Evolutionary conservation across 2,329 filamentous ascomycete species (phyloP).

Genomic region (Penicillium brasilianum): DNA sequence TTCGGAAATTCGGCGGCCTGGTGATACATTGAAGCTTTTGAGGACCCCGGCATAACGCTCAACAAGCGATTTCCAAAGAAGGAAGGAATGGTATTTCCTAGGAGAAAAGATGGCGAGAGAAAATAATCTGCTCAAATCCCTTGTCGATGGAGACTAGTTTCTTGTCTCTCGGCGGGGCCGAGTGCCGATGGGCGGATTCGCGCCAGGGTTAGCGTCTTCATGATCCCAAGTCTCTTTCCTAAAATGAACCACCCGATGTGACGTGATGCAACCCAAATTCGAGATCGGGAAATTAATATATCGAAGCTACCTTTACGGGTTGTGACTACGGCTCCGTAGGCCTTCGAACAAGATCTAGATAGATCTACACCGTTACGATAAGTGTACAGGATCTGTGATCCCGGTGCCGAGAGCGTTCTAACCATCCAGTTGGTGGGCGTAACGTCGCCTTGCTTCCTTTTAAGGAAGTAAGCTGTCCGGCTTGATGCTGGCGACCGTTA

Average conservation of each 20-base stretch:
- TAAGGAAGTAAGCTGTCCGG: not conserved
- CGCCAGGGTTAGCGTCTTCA: conserved; percentile 23
- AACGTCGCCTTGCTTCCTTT: conserved; percentile 13
- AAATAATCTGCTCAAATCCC: not conserved
- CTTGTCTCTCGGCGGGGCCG: not conserved
- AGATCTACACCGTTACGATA: conserved; percentile 25
- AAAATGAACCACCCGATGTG: conserved; percentile 26
- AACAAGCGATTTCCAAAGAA: not conserved
- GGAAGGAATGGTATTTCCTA: not conserved
- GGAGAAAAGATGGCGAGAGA: not conserved
- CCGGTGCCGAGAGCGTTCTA: conserved; percentile 8
- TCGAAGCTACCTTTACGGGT: too few species aligned
- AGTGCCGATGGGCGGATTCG: not conserved
- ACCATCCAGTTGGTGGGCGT: conserved; percentile 16
- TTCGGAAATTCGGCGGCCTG: conserved; percentile 15
- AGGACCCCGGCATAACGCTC: not conserved
- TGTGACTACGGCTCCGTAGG: too few species aligned
- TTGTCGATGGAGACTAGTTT: not conserved
- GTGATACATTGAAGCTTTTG: conserved; percentile 15
- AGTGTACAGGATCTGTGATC: conserved; percentile 23
- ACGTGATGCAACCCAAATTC: conserved; percentile 34
- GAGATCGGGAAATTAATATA: conserved; percentile 24
- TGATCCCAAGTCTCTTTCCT: conserved; percentile 24
- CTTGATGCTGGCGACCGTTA: conserved; percentile 1
- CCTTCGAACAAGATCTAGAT: conserved; percentile 23